Percentiles rank a stretch among this genome's conserved stretches.
These are phyloP conservation scores for Lantana camara DNA, from an alignment of 257 asterid genomes.

Conservation along the genomic window DNA sequence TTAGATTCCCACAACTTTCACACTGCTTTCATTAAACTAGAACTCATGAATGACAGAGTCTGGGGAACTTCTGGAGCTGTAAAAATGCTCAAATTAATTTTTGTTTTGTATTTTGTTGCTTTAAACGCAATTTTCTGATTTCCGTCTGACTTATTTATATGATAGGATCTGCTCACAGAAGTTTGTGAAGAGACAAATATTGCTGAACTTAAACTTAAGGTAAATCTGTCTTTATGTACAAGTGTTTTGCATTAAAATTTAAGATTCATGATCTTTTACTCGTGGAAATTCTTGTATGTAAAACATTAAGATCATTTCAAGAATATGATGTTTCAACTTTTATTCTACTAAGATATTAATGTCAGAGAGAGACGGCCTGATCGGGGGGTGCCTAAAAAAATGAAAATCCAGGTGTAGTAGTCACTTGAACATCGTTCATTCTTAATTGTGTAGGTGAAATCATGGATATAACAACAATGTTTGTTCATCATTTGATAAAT, in stretches of 20 bases:
- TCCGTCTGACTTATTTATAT: conserved; percentile 14
- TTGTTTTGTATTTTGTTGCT: conserved; percentile 15
- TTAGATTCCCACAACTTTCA: too few species aligned
- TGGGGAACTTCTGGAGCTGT: neutral
- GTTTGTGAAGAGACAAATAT: conserved; percentile 73
- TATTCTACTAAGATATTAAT: too few species aligned
- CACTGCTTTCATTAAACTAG: neutral
- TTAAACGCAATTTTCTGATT: conserved; percentile 10
- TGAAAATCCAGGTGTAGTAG: neutral
- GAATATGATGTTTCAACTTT: too few species aligned
- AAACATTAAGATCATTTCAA: neutral
- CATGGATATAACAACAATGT: neutral
- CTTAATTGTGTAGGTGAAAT: too few species aligned
- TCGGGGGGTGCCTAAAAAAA: neutral
- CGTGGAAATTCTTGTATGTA: neutral
- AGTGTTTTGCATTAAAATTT: neutral
- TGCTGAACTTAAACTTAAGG: conserved; percentile 81
- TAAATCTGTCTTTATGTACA: conserved; percentile 15
- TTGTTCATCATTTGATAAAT: neutral
- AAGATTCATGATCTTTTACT: conserved; percentile 1
- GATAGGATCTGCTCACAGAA: conserved; percentile 58
- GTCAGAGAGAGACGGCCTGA: too few species aligned
- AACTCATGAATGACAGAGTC: neutral
- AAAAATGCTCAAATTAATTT: neutral
- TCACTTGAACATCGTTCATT: neutral